phyloP scores from a whole-genome alignment of 345 rosid genomes.

The Rhizophora mangle region DNA sequence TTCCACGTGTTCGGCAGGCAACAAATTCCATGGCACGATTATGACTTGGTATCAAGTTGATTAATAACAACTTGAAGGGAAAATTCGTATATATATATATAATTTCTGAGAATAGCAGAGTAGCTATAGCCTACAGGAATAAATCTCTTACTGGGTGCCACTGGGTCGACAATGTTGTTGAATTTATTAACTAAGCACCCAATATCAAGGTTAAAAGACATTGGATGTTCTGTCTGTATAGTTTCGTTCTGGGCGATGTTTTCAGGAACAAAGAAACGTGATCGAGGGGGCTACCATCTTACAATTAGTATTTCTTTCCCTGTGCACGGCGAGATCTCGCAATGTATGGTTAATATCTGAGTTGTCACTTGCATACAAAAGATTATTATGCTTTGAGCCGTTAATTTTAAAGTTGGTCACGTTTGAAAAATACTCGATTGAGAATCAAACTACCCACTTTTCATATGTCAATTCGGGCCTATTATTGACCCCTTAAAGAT shows the following conservation, averaged over 20 bases:
- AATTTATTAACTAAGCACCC: neutral
- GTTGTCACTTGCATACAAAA: too few species aligned
- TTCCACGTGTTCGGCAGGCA: neutral
- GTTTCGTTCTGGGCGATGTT: constrained; percentile 2
- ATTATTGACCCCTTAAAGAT: too few species aligned
- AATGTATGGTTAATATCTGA: too few species aligned
- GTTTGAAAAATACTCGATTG: too few species aligned
- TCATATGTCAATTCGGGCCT: too few species aligned
- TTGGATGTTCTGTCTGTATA: neutral
- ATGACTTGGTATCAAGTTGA: too few species aligned
- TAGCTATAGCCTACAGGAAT: neutral
- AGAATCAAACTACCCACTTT: too few species aligned
- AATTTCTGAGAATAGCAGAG: too few species aligned
- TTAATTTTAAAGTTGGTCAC: too few species aligned
- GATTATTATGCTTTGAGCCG: too few species aligned
- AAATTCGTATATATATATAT: neutral
- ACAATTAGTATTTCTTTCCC: neutral
- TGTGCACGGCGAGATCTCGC: neutral
- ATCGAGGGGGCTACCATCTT: neutral
- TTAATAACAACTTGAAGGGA: too few species aligned
- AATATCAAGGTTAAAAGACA: neutral
- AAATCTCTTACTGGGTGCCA: neutral
- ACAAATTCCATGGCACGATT: neutral
- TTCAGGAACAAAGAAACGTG: constrained; percentile 2
- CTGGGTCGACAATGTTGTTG: constrained; percentile 17